Conservation (phyloP, 2,329 filamentous ascomycete genomes). For the Pestalotiopsis fici region DNA sequence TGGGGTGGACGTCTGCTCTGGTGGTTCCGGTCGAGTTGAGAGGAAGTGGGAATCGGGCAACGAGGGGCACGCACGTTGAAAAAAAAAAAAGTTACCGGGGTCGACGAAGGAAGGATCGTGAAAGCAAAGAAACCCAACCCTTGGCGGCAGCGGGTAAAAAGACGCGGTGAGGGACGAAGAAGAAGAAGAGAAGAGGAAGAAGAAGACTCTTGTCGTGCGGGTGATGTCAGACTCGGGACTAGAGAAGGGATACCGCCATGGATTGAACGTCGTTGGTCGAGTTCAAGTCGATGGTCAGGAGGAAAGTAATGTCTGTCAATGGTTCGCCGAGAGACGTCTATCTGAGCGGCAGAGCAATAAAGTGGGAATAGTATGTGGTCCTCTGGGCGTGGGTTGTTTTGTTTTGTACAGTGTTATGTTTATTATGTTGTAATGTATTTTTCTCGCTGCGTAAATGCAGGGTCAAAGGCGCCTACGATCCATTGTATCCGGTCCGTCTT, state of each 20-base stretch:
- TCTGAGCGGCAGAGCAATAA: background rate
- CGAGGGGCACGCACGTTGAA: background rate
- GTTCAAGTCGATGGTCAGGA: background rate
- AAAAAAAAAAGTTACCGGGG: background rate
- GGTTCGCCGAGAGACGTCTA: background rate
- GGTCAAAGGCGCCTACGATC: too few relatives aligned
- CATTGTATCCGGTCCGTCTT: too few relatives aligned
- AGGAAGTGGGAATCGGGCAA: background rate
- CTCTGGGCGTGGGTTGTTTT: background rate
- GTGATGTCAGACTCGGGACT: background rate
- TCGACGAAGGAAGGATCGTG: conserved; percentile 1
- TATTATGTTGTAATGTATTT: background rate
- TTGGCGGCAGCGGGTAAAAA: background rate
- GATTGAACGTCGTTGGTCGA: background rate
- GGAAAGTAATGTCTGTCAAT: background rate
- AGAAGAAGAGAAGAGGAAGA: background rate
- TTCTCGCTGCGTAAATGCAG: too few relatives aligned
- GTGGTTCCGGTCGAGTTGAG: background rate
- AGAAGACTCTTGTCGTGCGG: background rate
- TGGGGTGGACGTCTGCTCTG: background rate
- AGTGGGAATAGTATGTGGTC: too few relatives aligned
- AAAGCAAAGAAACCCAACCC: background rate
- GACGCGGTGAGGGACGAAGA: background rate
- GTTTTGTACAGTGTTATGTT: background rate
- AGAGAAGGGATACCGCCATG: background rate